These are phyloP conservation scores for Capronia coronata DNA, from an alignment of 2,329 filamentous ascomycete genomes.

Conservation along the genomic window DNA sequence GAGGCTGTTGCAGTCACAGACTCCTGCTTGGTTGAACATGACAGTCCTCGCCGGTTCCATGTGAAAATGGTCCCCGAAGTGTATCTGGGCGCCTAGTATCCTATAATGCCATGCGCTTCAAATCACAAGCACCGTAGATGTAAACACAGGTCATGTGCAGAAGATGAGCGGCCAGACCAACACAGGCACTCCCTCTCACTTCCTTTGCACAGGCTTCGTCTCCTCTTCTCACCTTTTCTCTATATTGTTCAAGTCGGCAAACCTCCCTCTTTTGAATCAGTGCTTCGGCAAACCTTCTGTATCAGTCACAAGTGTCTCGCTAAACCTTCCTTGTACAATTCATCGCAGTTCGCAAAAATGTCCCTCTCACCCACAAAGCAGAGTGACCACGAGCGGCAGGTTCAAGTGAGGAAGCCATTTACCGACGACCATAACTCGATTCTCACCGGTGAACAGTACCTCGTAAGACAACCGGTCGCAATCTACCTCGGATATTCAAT, in stretches of 20 bases:
- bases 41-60: too few species aligned
- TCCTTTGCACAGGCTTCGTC: background rate
- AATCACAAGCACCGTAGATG: too few species aligned
- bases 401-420: slow-evolving; percentile 40
- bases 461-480: slow-evolving; percentile 59
- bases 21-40: too few species aligned
- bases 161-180: background rate
- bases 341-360: slow-evolving; percentile 10
- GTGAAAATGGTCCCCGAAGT: too few species aligned
- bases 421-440: background rate
- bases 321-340: slow-evolving; percentile 9
- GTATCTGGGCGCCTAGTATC: too few species aligned
- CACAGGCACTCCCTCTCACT: background rate
- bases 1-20: too few species aligned
- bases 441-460: background rate
- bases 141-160: background rate
- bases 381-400: background rate
- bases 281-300: too few species aligned
- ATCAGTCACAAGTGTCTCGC: background rate
- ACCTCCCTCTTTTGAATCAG: slow-evolving; percentile 9
- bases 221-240: background rate
- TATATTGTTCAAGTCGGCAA: slow-evolving; percentile 1
- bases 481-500: slow-evolving; percentile 89
- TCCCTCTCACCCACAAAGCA: slow-evolving; percentile 13
- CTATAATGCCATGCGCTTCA: too few species aligned